Evolutionary conservation across 2,329 filamentous ascomycete species (phyloP), one percentile per base, ranked within the genome.

Genomic region (Alternaria consortialis): DNA sequence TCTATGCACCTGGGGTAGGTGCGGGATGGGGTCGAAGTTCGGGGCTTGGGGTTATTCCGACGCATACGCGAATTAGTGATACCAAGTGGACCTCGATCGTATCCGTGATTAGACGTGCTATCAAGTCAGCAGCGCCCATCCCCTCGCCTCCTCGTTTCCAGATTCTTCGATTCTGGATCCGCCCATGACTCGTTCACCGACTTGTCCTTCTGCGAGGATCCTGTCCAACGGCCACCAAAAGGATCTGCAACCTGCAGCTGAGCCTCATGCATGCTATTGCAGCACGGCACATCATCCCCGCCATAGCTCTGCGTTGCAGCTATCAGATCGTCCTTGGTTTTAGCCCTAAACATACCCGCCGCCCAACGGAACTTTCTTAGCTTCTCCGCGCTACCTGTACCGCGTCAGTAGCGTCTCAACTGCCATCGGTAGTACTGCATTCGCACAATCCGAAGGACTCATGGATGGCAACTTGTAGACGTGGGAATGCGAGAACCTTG

Each of bases 171-270:
- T 29, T 12, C 53, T 37, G 46, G 20, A 36, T 34, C 53, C 31
- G 9, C 42, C 37, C 34, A 51, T 58, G 56, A 59, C 57, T 59
- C 57, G 57, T 59, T 59, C 57, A 59, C 57, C 57, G 57, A 59
- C 57, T 59, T 56, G 34, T 56, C 51, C 36, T 47, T 34, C 15
- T 37, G 29, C 43, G 52, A 54, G 36, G 31, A 59, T 51, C 31
- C 20, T 43, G 37, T 42, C 27, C 54, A 59, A 59, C 57, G 57
- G 57, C 57, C 57, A 59, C 57, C 57, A 59, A 59, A 59, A 37
- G n/a, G 57, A 59, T 59, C 57, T 59, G 44, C 57, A 37, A 31
- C 44, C 36, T 56, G 52, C 57, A 59, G 52, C 37, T 56, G 43
- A 56, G 57, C 57, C 57, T 59, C 57, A 59, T 51, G 57, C 57